Base-by-base conservation (phyloP, 768 basidiomycete genomes). In the Hygrocybe punicea region DNA sequence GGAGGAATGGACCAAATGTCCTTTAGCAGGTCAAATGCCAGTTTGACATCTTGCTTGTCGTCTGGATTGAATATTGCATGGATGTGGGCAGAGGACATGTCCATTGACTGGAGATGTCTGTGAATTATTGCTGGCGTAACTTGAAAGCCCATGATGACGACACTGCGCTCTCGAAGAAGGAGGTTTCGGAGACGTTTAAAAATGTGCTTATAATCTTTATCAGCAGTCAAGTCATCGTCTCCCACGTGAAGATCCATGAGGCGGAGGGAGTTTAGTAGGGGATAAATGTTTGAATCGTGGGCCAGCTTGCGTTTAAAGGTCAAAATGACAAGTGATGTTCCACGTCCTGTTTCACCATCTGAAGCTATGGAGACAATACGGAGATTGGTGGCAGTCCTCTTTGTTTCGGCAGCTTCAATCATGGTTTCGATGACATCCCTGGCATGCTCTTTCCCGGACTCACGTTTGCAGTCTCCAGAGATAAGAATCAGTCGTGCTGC, bases 121-220 rank as follows among this genome's bases (percentile, higher is more conserved):
- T 56, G 53, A 6, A 73, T 23, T 6, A 71, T 33, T 2, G 47
- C 48, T 1, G 63, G 65, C 1, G 59, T 72, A 35, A 75, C 62
- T 21, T 56, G 57, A 29, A 69, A 17, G 2, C 63, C 68, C 50
- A 63, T 33, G 14, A 73, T 44, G 1, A 33, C 33, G 10, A 71
- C 44, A 1, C 73, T 73, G 1, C 37, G 37, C 0, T 17, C 5
- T 6, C 71, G 65, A 8, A 76, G 53, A 10, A 67, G n/a, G 9
- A 66, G 53, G 56, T 73, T 73, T 2, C 71, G 62, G 17, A 64
- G 49, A 1, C 67, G 63, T 58, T 76, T 75, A 47, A 73, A 55
- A 42, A 73, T 55, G 56, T 76, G 74, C 53, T 72, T 71, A 17
- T 48, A 69, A 53, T 74, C 73, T 42, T 72, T 74, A 39, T 75